Percentiles rank a stretch among this genome's conserved stretches.
Conservation (phyloP, 768 basidiomycete species). For the Amanita thiersii region DNA sequence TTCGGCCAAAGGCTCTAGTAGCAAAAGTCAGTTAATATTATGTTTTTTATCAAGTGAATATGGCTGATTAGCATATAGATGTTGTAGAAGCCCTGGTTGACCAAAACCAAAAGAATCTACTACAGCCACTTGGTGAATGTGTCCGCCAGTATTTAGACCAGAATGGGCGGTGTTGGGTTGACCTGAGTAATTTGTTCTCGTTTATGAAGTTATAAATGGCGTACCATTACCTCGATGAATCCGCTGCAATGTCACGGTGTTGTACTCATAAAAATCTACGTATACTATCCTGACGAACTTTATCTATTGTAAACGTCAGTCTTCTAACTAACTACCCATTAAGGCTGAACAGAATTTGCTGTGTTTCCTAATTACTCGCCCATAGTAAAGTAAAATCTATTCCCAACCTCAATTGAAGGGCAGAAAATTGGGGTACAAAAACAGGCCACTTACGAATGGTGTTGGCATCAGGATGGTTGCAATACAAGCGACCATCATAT, state of each 20-base stretch:
- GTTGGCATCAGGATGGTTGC: background rate
- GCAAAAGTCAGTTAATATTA: constrained; percentile 25
- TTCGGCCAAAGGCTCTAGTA: constrained; percentile 36
- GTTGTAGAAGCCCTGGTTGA: constrained; percentile 41
- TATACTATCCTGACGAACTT: too few species aligned
- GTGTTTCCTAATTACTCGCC: too few species aligned
- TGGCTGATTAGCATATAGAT: constrained; percentile 29
- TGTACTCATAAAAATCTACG: background rate
- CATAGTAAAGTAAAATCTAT: too few species aligned
- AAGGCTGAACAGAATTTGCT: too few species aligned
- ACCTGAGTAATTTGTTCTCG: constrained; percentile 71
- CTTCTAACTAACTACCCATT: too few species aligned
- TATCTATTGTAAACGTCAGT: too few species aligned
- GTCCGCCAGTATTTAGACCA: constrained; percentile 79
- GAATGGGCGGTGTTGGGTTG: constrained; percentile 87
- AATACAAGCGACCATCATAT: background rate
- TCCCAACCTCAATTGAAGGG: too few species aligned
- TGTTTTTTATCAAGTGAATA: background rate
- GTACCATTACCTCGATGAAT: background rate
- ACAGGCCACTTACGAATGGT: too few species aligned
- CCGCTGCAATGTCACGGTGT: too few species aligned
- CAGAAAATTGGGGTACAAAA: too few species aligned
- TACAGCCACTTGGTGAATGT: constrained; percentile 44
- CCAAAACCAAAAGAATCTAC: constrained; percentile 41
- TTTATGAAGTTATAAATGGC: constrained; percentile 55